Conservation (phyloP, 1,284 basidiomycete genomes). For the Coniferiporia weirii region DNA sequence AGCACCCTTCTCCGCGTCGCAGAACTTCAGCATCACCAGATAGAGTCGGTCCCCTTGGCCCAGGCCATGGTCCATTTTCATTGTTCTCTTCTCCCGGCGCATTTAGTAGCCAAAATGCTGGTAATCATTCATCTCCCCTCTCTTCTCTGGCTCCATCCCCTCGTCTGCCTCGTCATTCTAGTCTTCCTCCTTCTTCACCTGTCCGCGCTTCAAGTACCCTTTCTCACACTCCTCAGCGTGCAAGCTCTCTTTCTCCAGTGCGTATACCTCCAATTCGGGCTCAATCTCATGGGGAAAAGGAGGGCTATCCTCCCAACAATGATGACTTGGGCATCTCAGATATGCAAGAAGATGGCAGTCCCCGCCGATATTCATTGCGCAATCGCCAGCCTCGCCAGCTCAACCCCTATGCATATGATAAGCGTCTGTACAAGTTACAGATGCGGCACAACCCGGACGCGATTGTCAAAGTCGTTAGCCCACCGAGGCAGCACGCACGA, state of each 20-base stretch:
- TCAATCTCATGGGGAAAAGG: neutral
- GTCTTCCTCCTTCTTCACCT: conserved; percentile 19
- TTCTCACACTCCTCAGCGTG: neutral
- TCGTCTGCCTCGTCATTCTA: neutral
- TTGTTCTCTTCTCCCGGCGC: neutral
- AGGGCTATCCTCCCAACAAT: neutral
- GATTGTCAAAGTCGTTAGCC: conserved; percentile 42
- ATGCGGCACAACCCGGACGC: conserved; percentile 51
- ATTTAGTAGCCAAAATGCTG: neutral
- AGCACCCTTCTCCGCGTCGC: neutral
- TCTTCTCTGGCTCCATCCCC: neutral
- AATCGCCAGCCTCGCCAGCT: conserved; percentile 44
- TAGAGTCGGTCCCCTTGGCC: neutral
- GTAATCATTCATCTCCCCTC: conserved; percentile 6
- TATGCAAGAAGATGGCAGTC: conserved; percentile 12
- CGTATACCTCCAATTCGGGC: neutral
- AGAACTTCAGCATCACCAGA: neutral
- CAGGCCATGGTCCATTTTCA: neutral
- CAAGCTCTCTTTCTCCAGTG: conserved; percentile 4
- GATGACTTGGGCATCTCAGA: neutral
- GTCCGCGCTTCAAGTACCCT: conserved; percentile 1
- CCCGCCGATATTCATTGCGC: conserved; percentile 45
- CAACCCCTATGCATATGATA: conserved; percentile 50
- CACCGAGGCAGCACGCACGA: conserved; percentile 12
- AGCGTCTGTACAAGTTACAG: conserved; percentile 40